Base-by-base conservation (phyloP, 805 yeast species). In the Maudiozyma saulgeensis region DNA sequence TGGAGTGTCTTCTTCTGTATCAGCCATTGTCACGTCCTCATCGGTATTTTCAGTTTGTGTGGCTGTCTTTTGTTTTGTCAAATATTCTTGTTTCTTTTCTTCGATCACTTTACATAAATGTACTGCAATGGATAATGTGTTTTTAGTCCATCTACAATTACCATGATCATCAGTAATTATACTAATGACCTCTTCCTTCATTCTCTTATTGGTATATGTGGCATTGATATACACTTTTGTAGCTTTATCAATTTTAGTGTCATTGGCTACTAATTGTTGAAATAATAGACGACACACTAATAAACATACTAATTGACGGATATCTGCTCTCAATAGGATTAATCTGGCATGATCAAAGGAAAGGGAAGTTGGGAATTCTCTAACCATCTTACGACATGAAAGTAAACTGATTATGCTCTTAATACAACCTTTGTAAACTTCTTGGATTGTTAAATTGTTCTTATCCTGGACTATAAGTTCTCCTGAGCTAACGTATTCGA, bases 71-170 rank as follows among this genome's bases (percentile, higher is more conserved):
- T 34, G 35, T 40, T 51, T 52, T 44, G 26, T 47, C 18, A 19
- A 32, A 18, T 58, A 56, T 19, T 66, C 68, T 3, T 46, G 50
- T 48, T 64, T 67, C 28, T 57, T 56, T 40, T 53, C 67, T 41
- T 57, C 60, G 45, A 63, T 61, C 19, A 63, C 58, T 49, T 63
- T 65, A 47, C 66, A 57, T 6, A 63, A 52, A 42, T 63, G 95
- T 51, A 87, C 73, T 4, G 91, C 78, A 53, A 88, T 78, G 15
- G 84, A 73, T 54, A 80, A 76, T 25, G 87, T 78, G 64, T 87
- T 87, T 60, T 87, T 78, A 0, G 96, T 87, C 96, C 96, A 87
- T 69, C 89, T 87, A 51, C 87, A 80, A 63, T 85, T 86, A 1
- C 95, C 96, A 58, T 82, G 84, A 51, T 84, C 87, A 66, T 87